phyloP scores from a whole-genome alignment of 208 protist genomes.

The Leptomonas seymouri region DNA sequence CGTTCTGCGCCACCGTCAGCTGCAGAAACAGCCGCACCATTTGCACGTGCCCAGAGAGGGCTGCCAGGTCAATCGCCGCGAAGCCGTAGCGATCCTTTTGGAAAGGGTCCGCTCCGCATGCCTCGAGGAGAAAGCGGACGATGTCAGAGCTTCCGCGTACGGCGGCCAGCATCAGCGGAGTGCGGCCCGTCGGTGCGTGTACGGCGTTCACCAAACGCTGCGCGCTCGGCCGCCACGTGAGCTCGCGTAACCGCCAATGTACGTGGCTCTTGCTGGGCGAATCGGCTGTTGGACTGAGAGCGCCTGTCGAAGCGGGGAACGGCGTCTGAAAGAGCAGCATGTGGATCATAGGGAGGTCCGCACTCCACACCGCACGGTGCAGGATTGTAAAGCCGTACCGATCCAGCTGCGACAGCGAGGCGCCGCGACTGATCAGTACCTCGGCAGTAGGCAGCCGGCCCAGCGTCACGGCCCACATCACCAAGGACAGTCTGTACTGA shows the following conservation, averaged over 20 bases:
- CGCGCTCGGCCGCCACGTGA: slow-evolving; percentile 55
- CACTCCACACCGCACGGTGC: slow-evolving; percentile 83
- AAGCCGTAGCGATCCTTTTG: slow-evolving; percentile 51
- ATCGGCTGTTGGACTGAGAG: background rate
- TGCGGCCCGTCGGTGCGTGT: slow-evolving; percentile 65
- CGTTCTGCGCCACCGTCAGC: slow-evolving; percentile 21
- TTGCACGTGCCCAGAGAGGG: slow-evolving; percentile 55
- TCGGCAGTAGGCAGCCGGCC: slow-evolving; percentile 50
- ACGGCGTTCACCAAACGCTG: slow-evolving; percentile 66
- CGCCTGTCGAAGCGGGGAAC: background rate
- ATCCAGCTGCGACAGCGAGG: slow-evolving; percentile 61
- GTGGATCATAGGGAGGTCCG: slow-evolving; percentile 54
- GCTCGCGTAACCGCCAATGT: background rate
- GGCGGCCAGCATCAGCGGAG: slow-evolving; percentile 82
- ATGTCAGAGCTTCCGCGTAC: slow-evolving; percentile 54
- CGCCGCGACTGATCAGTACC: slow-evolving; percentile 59
- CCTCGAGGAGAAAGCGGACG: slow-evolving; percentile 62
- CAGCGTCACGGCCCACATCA: slow-evolving; percentile 72
- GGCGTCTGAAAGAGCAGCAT: slow-evolving; percentile 61
- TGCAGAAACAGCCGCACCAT: slow-evolving; percentile 50
- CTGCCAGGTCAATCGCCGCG: slow-evolving; percentile 75
- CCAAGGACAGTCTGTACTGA: slow-evolving; percentile 62
- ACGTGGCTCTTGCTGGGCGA: background rate
- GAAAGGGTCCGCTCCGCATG: slow-evolving; percentile 52
- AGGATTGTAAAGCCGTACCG: slow-evolving; percentile 69